Evolutionary conservation across 2,329 filamentous ascomycete genomes (phyloP).

Genomic region (Emmonsia crescens): DNA sequence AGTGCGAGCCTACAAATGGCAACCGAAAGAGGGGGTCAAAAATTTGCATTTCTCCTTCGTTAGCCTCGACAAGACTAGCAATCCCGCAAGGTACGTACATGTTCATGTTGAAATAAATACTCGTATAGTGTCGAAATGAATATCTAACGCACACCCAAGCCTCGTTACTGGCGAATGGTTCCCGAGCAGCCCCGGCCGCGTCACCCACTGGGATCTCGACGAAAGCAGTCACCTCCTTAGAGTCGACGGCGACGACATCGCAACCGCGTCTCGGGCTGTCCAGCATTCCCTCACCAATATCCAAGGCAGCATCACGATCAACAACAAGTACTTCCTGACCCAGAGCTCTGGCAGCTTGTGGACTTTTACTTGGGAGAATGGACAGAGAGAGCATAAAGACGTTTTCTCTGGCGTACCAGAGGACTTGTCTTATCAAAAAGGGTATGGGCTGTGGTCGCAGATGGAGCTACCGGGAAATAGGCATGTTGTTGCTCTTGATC

Average conservation of each 20-base stretch:
- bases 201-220: constrained; percentile 20
- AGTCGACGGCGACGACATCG: constrained; percentile 12
- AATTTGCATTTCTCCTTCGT: constrained; percentile 27
- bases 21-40: constrained; percentile 3
- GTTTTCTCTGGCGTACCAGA: constrained; percentile 2
- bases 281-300: constrained; percentile 23
- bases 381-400: background rate
- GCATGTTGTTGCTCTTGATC: constrained; percentile 5
- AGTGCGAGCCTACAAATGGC: constrained; percentile 1
- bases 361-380: background rate
- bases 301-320: constrained; percentile 25
- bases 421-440: constrained; percentile 2
- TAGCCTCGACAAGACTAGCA: constrained; percentile 21
- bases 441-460: constrained; percentile 3
- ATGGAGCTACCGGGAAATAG: constrained; percentile 3
- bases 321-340: constrained; percentile 23
- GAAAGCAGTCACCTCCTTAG: constrained; percentile 19
- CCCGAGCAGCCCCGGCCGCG: constrained; percentile 12
- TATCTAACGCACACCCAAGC: constrained; percentile 18
- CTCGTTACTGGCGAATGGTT: constrained; percentile 28
- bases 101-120: background rate
- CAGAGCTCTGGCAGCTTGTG: constrained; percentile 2
- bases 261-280: constrained; percentile 20
- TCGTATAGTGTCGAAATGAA: background rate
- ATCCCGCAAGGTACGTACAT: background rate